These are phyloP conservation scores for Globisporangium iwayamae DNA, from an alignment of 352 stramenopile genomes.

Conservation along the genomic window DNA sequence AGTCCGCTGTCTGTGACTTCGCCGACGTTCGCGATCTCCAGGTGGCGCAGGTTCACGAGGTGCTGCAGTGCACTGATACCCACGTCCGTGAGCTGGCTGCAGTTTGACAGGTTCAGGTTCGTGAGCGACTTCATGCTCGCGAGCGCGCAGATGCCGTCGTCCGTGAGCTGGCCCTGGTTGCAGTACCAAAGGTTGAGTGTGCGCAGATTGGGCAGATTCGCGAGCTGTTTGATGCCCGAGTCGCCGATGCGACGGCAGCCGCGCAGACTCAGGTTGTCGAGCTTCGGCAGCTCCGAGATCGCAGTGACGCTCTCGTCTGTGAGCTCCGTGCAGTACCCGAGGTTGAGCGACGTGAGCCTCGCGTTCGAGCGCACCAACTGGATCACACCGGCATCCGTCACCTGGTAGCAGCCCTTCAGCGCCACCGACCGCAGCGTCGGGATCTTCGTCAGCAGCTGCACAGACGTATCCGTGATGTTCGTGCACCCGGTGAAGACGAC, in stretches of 20 bases:
- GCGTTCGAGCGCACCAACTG: slow-evolving; percentile 18
- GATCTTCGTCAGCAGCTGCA: slow-evolving; percentile 39
- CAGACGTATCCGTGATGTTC: slow-evolving; percentile 45
- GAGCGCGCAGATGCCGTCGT: slow-evolving; percentile 50
- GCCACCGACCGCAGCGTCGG: slow-evolving; percentile 34
- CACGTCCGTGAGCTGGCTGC: slow-evolving; percentile 66
- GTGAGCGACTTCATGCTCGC: slow-evolving; percentile 49
- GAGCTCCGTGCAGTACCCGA: slow-evolving; percentile 77
- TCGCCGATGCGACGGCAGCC: slow-evolving; percentile 61
- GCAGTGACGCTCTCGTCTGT: slow-evolving; percentile 53
- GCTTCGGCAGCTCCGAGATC: slow-evolving; percentile 35
- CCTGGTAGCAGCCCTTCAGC: slow-evolving; percentile 68
- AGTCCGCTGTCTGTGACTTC: slow-evolving; percentile 67
- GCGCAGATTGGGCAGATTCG: slow-evolving; percentile 32
- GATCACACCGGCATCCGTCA: slow-evolving; percentile 38
- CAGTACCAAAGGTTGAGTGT: slow-evolving; percentile 82
- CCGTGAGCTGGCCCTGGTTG: slow-evolving; percentile 71
- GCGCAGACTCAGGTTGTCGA: slow-evolving; percentile 57
- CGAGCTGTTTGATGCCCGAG: slow-evolving; percentile 40
- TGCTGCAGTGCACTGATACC: slow-evolving; percentile 43
- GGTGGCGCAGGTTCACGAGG: slow-evolving; percentile 57
- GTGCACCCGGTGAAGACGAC: slow-evolving; percentile 63
- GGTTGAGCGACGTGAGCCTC: slow-evolving; percentile 56
- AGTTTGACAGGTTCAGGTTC: slow-evolving; percentile 75
- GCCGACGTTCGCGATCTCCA: slow-evolving; percentile 77